phyloP scores from a whole-genome alignment of 2,329 filamentous ascomycete genomes.

The Pseudocercospora eumusae region DNA sequence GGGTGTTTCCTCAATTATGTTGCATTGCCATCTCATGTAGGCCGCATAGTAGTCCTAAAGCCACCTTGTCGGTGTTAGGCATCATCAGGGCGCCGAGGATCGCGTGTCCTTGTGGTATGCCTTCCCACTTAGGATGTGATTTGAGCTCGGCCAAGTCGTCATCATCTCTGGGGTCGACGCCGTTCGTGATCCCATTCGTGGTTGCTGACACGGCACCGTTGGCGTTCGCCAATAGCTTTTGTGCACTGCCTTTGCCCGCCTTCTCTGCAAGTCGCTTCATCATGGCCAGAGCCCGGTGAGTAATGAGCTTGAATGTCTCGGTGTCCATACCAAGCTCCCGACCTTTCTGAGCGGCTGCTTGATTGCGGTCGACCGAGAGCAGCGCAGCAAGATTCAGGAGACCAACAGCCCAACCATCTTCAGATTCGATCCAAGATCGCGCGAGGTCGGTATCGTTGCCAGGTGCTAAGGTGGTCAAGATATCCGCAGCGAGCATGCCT shows the following conservation, averaged over 20 bases:
- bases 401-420: constrained; percentile 80
- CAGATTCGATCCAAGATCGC: constrained; percentile 76
- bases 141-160: constrained; percentile 16
- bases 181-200: constrained; percentile 8
- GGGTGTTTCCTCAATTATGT: constrained; percentile 7
- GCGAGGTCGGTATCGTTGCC: constrained; percentile 59
- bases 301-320: constrained; percentile 40
- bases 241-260: constrained; percentile 37
- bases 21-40: constrained; percentile 41
- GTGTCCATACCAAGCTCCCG: constrained; percentile 32
- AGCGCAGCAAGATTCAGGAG: constrained; percentile 74
- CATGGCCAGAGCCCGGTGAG: constrained; percentile 51
- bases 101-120: constrained; percentile 50
- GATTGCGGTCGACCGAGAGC: constrained; percentile 62
- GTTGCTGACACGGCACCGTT: constrained; percentile 13
- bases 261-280: constrained; percentile 51
- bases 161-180: constrained; percentile 13
- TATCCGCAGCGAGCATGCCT: constrained; percentile 85
- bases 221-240: constrained; percentile 1
- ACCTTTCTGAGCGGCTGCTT: constrained; percentile 23
- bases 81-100: constrained; percentile 51
- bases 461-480: constrained; percentile 70
- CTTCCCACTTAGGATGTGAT: constrained; percentile 43
- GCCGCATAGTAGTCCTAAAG: constrained; percentile 46
- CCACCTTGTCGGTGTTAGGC: constrained; percentile 46